Evolutionary conservation across 2,329 filamentous ascomycete genomes (phyloP), one percentile per base, ranked within the genome.

Genomic region (Apiospora sp.): DNA sequence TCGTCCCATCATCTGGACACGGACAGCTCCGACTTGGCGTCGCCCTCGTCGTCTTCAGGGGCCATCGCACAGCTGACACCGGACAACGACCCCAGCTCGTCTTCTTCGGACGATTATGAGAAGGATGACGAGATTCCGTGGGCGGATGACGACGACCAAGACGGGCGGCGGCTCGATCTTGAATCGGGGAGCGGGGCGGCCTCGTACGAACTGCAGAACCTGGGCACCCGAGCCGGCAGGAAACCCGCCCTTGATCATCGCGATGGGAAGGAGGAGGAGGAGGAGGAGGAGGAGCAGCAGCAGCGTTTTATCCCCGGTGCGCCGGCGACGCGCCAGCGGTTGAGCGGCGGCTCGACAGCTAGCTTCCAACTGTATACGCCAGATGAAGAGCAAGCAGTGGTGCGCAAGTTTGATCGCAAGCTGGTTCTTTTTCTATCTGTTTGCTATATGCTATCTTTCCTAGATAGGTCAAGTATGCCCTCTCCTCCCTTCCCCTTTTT

Each of bases 381-480:
- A 0, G 92, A 95, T 71, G 95, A 98, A 81, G 95, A 97, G 79
- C 84, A 81, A 30, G 85, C 86, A 4, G 91, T 97, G 12, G 86
- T 95, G 72, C 87, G 86, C 78, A 95, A 93, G 83, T 90, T 98
- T 76, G 95, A 98, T 81, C 87, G 90, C 72, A 90, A 88, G 75
- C 87, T 98, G 71, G 94, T 97, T 7, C 81, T 93, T 0, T 97
- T 98, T 80, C 88, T 98, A 75, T 93, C 94, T 14, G 81, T 96
- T 73, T 86, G 98, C 16, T 98, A 96, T 80, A 89, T 97, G 86
- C 85, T 98, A 74, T 93, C 92, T 75, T 98, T 97, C 80, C 83
- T 98, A 75, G 95, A 98, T 81, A 88, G 95, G 76, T 95, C 93
- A 24, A 97, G 94, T 95, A 85, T 74, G 87, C 84, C 72, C 34